Percentiles rank a stretch among this genome's conserved stretches.
These are phyloP conservation scores for Austroboletus eburneus DNA, from an alignment of 768 basidiomycete species.

Conservation along the genomic window DNA sequence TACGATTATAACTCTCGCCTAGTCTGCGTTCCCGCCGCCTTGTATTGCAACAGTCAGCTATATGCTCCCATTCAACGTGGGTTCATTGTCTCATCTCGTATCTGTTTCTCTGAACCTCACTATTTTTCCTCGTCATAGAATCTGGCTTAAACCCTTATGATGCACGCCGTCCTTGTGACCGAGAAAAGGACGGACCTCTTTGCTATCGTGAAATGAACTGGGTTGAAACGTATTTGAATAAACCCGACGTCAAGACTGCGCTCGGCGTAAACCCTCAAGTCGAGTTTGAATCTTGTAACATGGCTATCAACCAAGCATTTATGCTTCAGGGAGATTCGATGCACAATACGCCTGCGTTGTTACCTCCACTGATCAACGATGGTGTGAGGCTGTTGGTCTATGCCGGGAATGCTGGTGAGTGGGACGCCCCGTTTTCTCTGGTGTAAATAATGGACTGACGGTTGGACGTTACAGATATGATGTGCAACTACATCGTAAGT, in stretches of 20 bases:
- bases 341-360: conserved; percentile 73
- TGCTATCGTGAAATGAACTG: conserved; percentile 81
- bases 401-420: conserved; percentile 77
- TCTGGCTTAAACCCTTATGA: conserved; percentile 89
- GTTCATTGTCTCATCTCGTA: conserved; percentile 20
- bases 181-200: conserved; percentile 59
- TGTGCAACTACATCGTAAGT: conserved; percentile 80
- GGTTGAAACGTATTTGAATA: conserved; percentile 89
- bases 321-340: conserved; percentile 78
- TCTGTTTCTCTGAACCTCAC: not conserved
- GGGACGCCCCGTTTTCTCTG: not conserved
- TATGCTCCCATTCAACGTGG: conserved; percentile 66
- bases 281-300: conserved; percentile 70
- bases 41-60: conserved; percentile 80
- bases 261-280: conserved; percentile 64
- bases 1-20: conserved; percentile 56
- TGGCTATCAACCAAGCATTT: conserved; percentile 80
- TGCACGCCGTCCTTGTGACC: conserved; percentile 72
- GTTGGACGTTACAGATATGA: conserved; percentile 51
- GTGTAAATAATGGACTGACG: conserved; percentile 12
- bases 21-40: conserved; percentile 66
- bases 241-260: conserved; percentile 67
- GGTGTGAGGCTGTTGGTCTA: conserved; percentile 87
- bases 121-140: conserved; percentile 34
- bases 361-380: conserved; percentile 77